Conservation (phyloP, 176 grass and related monocot genomes). For the Aechmea fasciata region DNA sequence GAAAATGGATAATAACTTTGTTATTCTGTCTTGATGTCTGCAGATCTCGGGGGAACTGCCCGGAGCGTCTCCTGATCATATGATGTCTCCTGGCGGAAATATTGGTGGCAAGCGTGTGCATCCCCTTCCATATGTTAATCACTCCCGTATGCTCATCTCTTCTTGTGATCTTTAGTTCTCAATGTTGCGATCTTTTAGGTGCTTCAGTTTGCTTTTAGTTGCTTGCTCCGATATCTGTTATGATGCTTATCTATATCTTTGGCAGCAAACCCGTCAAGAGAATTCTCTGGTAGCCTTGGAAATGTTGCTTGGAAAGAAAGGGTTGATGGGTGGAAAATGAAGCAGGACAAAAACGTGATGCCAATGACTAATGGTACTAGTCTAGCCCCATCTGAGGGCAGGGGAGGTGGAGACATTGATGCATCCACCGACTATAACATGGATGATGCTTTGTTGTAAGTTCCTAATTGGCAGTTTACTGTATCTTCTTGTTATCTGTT, state of each 20-base stretch:
- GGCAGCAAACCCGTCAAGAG: conserved; percentile 78
- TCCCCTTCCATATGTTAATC: conserved; percentile 60
- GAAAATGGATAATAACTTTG: background rate
- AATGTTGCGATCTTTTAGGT: background rate
- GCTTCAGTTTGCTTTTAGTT: conserved; percentile 18
- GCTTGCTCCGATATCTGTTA: background rate
- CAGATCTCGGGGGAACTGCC: conserved; percentile 84
- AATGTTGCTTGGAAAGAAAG: conserved; percentile 99
- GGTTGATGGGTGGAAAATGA: conserved; percentile 99
- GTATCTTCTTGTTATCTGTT: background rate
- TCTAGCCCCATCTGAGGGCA: conserved; percentile 84
- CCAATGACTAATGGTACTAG: conserved; percentile 92
- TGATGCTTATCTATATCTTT: conserved; percentile 14
- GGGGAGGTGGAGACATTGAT: conserved; percentile 68
- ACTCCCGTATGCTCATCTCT: conserved; percentile 49
- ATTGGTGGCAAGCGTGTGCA: conserved; percentile 70
- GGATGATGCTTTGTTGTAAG: conserved; percentile 92
- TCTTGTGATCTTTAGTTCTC: conserved; percentile 3
- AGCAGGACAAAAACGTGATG: conserved; percentile 74
- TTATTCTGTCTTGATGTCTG: conserved; percentile 2
- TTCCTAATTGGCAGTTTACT: background rate
- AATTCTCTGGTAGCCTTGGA: conserved; percentile 83
- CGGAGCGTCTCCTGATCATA: conserved; percentile 72
- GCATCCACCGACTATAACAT: conserved; percentile 94
- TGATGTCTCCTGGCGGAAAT: conserved; percentile 77